Percentiles rank a stretch among this genome's conserved stretches.
Conservation (phyloP, 192 early-diverging fungal species). For the Ambispora gerdemannii region DNA sequence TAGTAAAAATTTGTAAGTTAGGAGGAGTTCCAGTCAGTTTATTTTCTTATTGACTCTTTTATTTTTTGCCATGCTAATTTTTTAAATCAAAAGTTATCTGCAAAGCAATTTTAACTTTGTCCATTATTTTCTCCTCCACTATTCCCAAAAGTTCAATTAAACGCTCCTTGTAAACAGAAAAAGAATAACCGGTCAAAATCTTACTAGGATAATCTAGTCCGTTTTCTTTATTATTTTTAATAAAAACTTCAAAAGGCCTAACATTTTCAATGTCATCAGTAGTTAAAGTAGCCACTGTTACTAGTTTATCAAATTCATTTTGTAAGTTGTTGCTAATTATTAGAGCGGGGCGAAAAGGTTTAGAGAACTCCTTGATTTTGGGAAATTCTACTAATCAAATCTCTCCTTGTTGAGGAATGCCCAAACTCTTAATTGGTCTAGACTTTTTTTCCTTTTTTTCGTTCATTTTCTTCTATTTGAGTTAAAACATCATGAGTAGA, state of each 20-base stretch:
- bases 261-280: background rate
- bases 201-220: conserved; percentile 18
- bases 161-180: background rate
- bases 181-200: conserved; percentile 11
- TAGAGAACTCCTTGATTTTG: background rate
- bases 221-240: conserved; percentile 12
- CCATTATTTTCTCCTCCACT: background rate
- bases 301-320: conserved; percentile 5
- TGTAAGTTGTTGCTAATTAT: conserved; percentile 12
- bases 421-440: too few relatives aligned
- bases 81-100: conserved; percentile 21
- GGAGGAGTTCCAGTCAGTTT: too few relatives aligned
- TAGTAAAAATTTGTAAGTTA: too few relatives aligned
- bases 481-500: background rate
- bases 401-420: conserved; percentile 14
- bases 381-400: conserved; percentile 11
- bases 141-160: conserved; percentile 19
- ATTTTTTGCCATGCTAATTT: too few relatives aligned
- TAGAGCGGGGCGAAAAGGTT: background rate
- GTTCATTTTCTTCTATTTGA: background rate
- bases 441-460: background rate
- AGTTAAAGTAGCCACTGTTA: conserved; percentile 2
- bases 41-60: too few relatives aligned
- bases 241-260: conserved; percentile 25
- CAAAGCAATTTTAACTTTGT: background rate